phyloP scores from a whole-genome alignment of 768 basidiomycete species.

The Suillus spraguei region DNA sequence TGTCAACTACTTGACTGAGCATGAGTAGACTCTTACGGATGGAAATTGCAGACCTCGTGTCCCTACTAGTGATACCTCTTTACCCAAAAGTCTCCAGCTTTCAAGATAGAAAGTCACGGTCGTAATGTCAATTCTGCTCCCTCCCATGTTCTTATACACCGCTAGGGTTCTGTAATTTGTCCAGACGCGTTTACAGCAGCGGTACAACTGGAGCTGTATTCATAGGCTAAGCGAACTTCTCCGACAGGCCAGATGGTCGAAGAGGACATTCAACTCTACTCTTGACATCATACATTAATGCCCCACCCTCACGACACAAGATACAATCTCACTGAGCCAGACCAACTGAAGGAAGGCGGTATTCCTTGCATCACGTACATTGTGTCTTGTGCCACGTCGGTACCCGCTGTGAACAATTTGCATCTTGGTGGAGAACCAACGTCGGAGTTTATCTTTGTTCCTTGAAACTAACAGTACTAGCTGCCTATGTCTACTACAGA shows the following conservation, averaged over 20 bases:
- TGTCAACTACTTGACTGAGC: not conserved
- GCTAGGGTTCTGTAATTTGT: not conserved
- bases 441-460: not conserved
- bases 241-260: not conserved
- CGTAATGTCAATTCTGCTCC: not conserved
- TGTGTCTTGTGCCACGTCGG: not conserved
- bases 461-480: no score
- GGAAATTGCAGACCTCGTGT: conserved; percentile 2
- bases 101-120: not conserved
- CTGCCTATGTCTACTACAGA: no score
- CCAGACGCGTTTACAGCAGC: not conserved
- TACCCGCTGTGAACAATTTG: not conserved
- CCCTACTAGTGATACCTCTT: conserved; percentile 10
- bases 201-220: not conserved
- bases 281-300: no score
- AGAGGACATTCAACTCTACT: not conserved
- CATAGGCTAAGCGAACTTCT: not conserved
- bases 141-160: not conserved
- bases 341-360: not conserved
- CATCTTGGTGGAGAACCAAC: not conserved
- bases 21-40: not conserved
- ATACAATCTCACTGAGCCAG: not conserved
- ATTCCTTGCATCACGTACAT: not conserved
- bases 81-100: conserved; percentile 12
- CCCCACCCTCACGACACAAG: not conserved